Percentiles rank a stretch among this genome's conserved stretches.
These are phyloP conservation scores for Penicillium parvum DNA, from an alignment of 495 filamentous ascomycete genomes.

Conservation along the genomic window DNA sequence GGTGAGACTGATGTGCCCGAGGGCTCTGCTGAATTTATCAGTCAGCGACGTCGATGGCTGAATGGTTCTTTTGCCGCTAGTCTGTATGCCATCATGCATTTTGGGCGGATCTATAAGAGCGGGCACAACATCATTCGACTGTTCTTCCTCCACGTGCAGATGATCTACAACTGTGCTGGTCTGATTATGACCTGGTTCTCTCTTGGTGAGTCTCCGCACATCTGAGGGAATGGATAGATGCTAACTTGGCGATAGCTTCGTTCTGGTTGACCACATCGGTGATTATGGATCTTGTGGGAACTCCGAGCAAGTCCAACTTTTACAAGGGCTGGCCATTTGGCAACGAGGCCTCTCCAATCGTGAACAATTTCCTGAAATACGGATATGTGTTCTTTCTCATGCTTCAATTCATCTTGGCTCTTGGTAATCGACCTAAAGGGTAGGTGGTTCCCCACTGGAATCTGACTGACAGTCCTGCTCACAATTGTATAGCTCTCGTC, in stretches of 20 bases:
- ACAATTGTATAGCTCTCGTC: constrained; percentile 47
- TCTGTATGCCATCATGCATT: constrained; percentile 97
- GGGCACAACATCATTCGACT: constrained; percentile 93
- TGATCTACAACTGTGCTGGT: constrained; percentile 86
- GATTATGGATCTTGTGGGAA: constrained; percentile 95
- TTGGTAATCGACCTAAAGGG: constrained; percentile 93
- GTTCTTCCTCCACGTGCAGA: constrained; percentile 94
- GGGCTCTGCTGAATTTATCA: constrained; percentile 92
- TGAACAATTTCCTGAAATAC: constrained; percentile 91
- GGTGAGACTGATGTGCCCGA: constrained; percentile 98
- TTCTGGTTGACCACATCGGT: constrained; percentile 95
- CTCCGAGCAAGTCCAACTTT: constrained; percentile 46
- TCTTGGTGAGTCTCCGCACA: constrained; percentile 55
- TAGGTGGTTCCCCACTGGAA: constrained; percentile 27
- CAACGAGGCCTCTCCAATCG: constrained; percentile 71
- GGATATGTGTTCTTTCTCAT: constrained; percentile 86
- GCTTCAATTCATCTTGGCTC: constrained; percentile 90
- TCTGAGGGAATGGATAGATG: not conserved
- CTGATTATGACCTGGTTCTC: constrained; percentile 94
- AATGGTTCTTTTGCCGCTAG: constrained; percentile 97
- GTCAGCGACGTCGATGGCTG: constrained; percentile 92
- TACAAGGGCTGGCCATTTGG: constrained; percentile 69
- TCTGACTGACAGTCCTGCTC: not conserved
- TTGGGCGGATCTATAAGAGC: constrained; percentile 94
- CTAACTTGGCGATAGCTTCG: constrained; percentile 46